phyloP scores from a whole-genome alignment of 495 filamentous ascomycete species.

The Penicillium nucicola region DNA sequence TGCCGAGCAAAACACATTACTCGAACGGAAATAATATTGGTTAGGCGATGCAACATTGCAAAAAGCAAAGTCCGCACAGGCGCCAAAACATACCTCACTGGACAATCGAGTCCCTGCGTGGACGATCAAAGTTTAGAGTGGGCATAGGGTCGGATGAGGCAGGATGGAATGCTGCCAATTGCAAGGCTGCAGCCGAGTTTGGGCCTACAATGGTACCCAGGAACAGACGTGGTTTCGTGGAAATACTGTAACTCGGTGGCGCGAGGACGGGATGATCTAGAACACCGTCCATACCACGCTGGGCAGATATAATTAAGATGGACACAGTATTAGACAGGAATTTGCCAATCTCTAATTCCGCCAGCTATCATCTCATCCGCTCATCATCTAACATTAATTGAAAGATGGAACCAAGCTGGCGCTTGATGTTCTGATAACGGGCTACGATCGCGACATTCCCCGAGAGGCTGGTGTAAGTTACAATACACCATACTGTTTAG shows the following conservation, averaged over 20 bases:
- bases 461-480: conserved; percentile 1
- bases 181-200: background rate
- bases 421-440: conserved; percentile 1
- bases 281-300: conserved; percentile 1
- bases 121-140: conserved; percentile 13
- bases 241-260: conserved; percentile 1
- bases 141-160: conserved; percentile 4
- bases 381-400: no score
- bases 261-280: conserved; percentile 1
- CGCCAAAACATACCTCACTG: conserved; percentile 9
- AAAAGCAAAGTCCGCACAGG: background rate
- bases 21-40: no score
- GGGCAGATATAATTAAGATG: conserved; percentile 16
- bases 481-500: background rate
- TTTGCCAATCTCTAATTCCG: no score
- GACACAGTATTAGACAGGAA: background rate
- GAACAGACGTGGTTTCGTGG: background rate
- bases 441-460: conserved; percentile 14
- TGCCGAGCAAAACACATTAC: no score
- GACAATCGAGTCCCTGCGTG: conserved; percentile 10
- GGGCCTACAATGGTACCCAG: background rate
- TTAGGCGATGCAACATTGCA: background rate
- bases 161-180: conserved; percentile 7
- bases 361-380: no score
- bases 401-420: background rate